Evolutionary conservation across 73 alveolate species (phyloP), one percentile per base, ranked within the genome.

Genomic region (Urostyla sp.): DNA sequence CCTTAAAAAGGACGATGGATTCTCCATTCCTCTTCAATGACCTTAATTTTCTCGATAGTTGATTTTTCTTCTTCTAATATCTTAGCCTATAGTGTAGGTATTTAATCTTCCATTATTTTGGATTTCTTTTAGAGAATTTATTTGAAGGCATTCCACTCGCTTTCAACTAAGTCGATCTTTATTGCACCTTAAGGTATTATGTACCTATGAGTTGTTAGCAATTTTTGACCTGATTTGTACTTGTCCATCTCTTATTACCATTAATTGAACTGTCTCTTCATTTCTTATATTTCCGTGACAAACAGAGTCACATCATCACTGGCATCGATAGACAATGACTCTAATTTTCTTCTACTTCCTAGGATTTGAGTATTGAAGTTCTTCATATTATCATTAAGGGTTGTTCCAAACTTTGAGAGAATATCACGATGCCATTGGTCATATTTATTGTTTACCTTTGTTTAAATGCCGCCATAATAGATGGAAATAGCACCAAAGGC

Each of bases 371-470:
- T 45, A 72, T 91, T 79, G 93, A 95, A 96, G 36, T 69, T 77
- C 52, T 93, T 88, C 91, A 96, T 84, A 43, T 91, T 84, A 3
- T 84, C 98, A 43, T 96, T 95, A 36, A 95, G 87, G 57, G 92
- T 94, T 49, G 67, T 89, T 0, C 99, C 99, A 56, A 97, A 96
- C 60, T 89, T 96, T 51, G 88, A 92, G 55, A 97, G 89, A 37
- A 98, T 84, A 40, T 96, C 99, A 48, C 88, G 88, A 87, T 98
- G 99, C 99, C 99, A 95, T 43, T 77, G 90, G 82, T 98, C 99
- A 80, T 95, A 98, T 75, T 97, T 98, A 73, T 92, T 96, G 84
- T 93, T 97, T 21, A 98, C 98, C 58, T 98, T 97, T 8, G 82
- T 88, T 87, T 96, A 94, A 24, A 96, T 98, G 21, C 96, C 93